Base-by-base conservation (phyloP, 208 protist genomes). In the Herpetomonas muscarum region DNA sequence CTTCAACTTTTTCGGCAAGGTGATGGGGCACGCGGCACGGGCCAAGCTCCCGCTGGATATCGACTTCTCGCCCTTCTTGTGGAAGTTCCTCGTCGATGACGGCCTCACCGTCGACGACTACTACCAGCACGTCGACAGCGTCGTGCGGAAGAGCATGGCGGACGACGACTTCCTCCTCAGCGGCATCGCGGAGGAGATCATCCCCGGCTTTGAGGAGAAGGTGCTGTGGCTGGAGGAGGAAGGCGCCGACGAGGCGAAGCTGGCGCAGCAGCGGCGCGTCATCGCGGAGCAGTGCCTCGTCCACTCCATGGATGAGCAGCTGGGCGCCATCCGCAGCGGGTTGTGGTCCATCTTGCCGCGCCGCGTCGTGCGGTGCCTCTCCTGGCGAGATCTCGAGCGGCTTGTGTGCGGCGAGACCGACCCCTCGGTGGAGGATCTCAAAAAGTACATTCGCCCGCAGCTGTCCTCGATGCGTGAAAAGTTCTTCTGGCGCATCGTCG, bases 51-150 rank as follows among this genome's bases (percentile, higher is more conserved):
- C 90, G 30, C 67, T 93, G 24, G 78, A 84, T 49, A 78, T 96
- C 52, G 90, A 96, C 65, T 83, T 96, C 62, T 93, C 86, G 29
- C 90, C 86, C 4, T 96, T 92, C 67, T 57, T 96, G 42, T 96
- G 90, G 90, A 93, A 93, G 63, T 96, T 87, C 49, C 64, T 96
- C n/a, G 85, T 92, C 2, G 90, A 92, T 34, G 86, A 96, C 64
- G 68, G 56, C 31, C 66, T 96, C 12, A 83, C 74, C 37, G 66
- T 93, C 25, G 65, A 74, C 22, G 90, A 96, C 69, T 96, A 90
- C 74, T 96, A 93, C 71, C 62, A 73, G 39, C 76, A 96, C 65
- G 86, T 96, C 26, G 82, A 96, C 62, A 91, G 78, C 56, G 81
- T 93, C 17, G 84, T 91, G 29, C 76, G 86, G 63, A 81, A 75